These are phyloP conservation scores for Tausonia pullulans DNA, from an alignment of 1,284 basidiomycete species.

Conservation along the genomic window DNA sequence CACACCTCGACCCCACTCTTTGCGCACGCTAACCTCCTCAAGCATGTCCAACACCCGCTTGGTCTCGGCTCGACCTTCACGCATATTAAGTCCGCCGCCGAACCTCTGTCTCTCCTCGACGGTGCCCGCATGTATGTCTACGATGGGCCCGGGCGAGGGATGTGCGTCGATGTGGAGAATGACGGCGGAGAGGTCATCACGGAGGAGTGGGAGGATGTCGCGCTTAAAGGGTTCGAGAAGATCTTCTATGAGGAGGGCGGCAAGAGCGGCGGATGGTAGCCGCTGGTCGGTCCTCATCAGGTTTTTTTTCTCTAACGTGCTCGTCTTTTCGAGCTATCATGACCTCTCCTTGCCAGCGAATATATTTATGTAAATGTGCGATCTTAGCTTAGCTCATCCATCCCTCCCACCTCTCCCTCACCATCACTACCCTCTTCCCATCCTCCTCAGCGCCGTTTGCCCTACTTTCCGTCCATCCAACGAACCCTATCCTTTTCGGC, in stretches of 20 bases:
- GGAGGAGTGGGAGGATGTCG: constrained; percentile 21
- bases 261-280: constrained; percentile 30
- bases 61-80: constrained; percentile 27
- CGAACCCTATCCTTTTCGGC: constrained; percentile 63
- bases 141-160: constrained; percentile 29
- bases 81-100: constrained; percentile 22
- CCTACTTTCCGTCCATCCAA: constrained; percentile 19
- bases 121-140: constrained; percentile 30
- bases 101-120: constrained; percentile 22
- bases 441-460: not conserved
- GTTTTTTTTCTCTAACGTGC: too few species aligned
- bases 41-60: constrained; percentile 28
- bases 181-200: constrained; percentile 21
- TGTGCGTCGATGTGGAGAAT: constrained; percentile 33
- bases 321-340: too few species aligned
- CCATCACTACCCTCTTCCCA: constrained; percentile 62
- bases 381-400: constrained; percentile 37
- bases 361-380: not conserved
- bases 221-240: constrained; percentile 31
- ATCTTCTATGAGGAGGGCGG: constrained; percentile 30
- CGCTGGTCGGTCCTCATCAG: too few species aligned
- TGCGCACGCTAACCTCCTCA: constrained; percentile 36
- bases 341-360: not conserved
- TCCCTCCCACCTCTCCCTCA: constrained; percentile 59
- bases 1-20: constrained; percentile 21